Conservation (phyloP, 2,329 filamentous ascomycete species). For the Kalaharituber pfeilii region DNA sequence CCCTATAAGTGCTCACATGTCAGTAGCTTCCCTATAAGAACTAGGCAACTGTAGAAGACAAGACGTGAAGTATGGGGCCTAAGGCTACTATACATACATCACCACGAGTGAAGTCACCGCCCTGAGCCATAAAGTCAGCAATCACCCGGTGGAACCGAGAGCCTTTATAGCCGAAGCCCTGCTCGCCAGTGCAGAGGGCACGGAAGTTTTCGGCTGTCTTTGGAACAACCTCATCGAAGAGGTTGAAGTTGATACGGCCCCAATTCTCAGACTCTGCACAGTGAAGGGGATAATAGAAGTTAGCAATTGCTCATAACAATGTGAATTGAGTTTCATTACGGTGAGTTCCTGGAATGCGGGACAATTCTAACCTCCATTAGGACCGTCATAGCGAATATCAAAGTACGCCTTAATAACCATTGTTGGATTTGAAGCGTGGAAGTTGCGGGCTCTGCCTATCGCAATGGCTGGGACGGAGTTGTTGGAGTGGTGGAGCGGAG, state of each 20-base stretch:
- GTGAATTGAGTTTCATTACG: conserved; percentile 13
- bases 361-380: neutral
- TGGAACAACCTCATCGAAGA: conserved; percentile 72
- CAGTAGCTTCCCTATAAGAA: neutral
- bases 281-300: conserved; percentile 18
- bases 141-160: conserved; percentile 89
- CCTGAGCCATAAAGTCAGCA: conserved; percentile 87
- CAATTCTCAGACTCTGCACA: conserved; percentile 39
- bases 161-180: conserved; percentile 66
- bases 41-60: neutral
- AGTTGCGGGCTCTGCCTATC: conserved; percentile 31
- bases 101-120: conserved; percentile 82
- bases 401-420: conserved; percentile 62
- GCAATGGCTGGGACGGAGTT: conserved; percentile 27
- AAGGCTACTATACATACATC: conserved; percentile 47
- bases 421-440: conserved; percentile 48
- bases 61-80: neutral
- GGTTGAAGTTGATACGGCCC: conserved; percentile 74
- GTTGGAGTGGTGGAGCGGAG: conserved; percentile 24
- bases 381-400: conserved; percentile 15
- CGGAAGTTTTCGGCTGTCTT: conserved; percentile 78
- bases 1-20: conserved; percentile 37
- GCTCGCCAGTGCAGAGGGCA: conserved; percentile 61
- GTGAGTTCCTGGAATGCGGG: conserved; percentile 11
- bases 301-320: conserved; percentile 16